phyloP scores from a whole-genome alignment of 1,284 basidiomycete species.

The Pascua sp. region DNA sequence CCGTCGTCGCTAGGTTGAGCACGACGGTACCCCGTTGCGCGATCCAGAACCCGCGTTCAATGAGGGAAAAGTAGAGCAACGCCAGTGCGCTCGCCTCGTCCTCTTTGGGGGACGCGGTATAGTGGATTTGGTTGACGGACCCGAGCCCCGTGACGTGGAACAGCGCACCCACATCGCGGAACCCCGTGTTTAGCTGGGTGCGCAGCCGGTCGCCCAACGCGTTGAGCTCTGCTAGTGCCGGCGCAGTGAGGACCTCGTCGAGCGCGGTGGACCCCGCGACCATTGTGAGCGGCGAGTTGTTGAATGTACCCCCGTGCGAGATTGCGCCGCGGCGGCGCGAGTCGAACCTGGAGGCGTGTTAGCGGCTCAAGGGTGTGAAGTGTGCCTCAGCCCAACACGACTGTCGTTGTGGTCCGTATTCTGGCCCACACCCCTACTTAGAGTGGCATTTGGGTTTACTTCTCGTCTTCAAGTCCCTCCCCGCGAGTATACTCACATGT shows the following conservation, averaged over 20 bases:
- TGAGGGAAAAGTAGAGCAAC: conserved; percentile 21
- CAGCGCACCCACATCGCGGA: not conserved
- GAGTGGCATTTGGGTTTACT: too few species aligned
- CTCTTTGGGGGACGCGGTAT: conserved; percentile 13
- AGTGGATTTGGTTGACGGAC: conserved; percentile 28
- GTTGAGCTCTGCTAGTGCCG: conserved; percentile 20
- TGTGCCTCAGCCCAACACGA: too few species aligned
- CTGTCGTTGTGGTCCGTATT: too few species aligned
- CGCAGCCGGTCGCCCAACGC: conserved; percentile 23
- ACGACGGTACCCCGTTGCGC: conserved; percentile 24
- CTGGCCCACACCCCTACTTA: too few species aligned
- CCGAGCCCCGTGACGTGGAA: conserved; percentile 28
- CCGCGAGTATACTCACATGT: conserved; percentile 19
- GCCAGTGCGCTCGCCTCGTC: conserved; percentile 8
- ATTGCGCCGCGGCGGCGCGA: conserved; percentile 15
- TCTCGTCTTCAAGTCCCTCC: not conserved
- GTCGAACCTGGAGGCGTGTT: conserved; percentile 21
- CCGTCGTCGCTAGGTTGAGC: conserved; percentile 8
- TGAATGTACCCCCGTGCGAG: conserved; percentile 32
- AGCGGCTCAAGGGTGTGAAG: too few species aligned
- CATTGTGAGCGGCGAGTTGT: conserved; percentile 36
- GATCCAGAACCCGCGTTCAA: conserved; percentile 22
- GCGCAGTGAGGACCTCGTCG: conserved; percentile 20
- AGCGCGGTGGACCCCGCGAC: conserved; percentile 25
- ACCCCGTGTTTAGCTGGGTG: conserved; percentile 11